Base-by-base conservation (phyloP, 257 asterid genomes). In the Haberlea rhodopensis region DNA sequence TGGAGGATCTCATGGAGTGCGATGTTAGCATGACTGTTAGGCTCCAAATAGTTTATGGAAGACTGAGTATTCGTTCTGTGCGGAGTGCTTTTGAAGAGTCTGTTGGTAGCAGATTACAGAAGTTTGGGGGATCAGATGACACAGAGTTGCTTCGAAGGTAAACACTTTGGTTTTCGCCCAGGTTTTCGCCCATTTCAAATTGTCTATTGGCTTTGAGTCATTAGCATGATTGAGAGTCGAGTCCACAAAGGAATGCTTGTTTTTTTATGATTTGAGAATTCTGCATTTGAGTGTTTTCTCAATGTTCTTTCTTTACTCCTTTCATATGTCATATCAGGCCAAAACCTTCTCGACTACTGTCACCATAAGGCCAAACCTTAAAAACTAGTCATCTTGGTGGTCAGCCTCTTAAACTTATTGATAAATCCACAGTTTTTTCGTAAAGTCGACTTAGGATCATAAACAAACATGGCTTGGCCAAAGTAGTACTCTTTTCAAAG, bases 21-120 rank as follows among this genome's bases (percentile, higher is more conserved):
- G 95, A 87, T 75, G 78, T 89, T 15, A 40, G 84, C 73, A 81
- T 87, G 85, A 92, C 95, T 24, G 60, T 92, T 26, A 84, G 99
- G 81, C 91, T 92, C 54, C 96, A 87, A 69, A 90, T 92, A 66
- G 96, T 87, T 19, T 94, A 90, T 69, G 91, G 96, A 37, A 83
- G 87, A 65, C 51, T 94, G 77, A 89, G 88, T 68, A 87, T 94
- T 56, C 59, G 76, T 1, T 85, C 94, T 6, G 96, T 89, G 29
- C 73, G 95, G 29, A 82, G 75, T 70, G 96, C 96, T 31, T 92
- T 89, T 19, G 84, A 89, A 74, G 96, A 89, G 31, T 92, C 99
- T 0, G 86, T 89, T 3, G 99, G 95, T 61, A 77, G 74, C 80
- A 77, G 91, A 72, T 75, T 92, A 28, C 66, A 63, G 60, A 87